Base-by-base conservation (phyloP, 1,284 basidiomycete species). In the Ustilago loliicola region DNA sequence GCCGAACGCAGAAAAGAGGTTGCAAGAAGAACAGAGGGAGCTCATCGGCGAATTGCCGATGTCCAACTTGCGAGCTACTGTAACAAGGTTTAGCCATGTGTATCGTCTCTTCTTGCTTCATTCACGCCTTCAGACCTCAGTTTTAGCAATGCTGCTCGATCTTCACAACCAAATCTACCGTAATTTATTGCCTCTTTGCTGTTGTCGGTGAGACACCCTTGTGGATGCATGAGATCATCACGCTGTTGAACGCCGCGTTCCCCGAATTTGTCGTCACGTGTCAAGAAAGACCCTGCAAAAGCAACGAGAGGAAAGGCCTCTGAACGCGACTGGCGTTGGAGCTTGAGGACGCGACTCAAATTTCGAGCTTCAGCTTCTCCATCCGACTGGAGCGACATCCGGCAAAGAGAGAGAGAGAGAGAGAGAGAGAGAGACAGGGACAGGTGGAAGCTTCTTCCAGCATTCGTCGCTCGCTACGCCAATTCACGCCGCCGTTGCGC, bases 361-460 rank as follows among this genome's bases (percentile, higher is more conserved):
- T 27, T 45, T 21, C 40, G 15, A 45, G n/a, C n/a, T n/a, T n/a
- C n/a, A n/a, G n/a, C n/a, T n/a, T n/a, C n/a, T n/a, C n/a, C n/a
- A n/a, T n/a, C n/a, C n/a, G n/a, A n/a, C n/a, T n/a, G n/a, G 7
- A 45, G 11, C 40, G 11, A 17, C 40, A 17, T 45, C n/a, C 10
- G 40, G 19, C 40, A 45, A 21, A 21, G 17, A 17, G 40, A 45
- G n/a, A 17, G 19, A 45, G 40, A 45, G 40, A 21, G 15, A 1
- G 8, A 45, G 40, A n/a, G n/a, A n/a, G n/a, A n/a, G n/a, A n/a
- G n/a, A n/a, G n/a, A n/a, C n/a, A n/a, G n/a, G n/a, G 45, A 47
- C 6, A 47, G 45, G 45, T 48, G 23, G 45, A 48, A n/a, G 45
- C 45, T 48, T 48, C 45, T 48, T 8, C n/a, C 45, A 25, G n/a